These are phyloP conservation scores for Actinomucor elegans DNA, from an alignment of 371 early-diverging fungal genomes.

Conservation along the genomic window DNA sequence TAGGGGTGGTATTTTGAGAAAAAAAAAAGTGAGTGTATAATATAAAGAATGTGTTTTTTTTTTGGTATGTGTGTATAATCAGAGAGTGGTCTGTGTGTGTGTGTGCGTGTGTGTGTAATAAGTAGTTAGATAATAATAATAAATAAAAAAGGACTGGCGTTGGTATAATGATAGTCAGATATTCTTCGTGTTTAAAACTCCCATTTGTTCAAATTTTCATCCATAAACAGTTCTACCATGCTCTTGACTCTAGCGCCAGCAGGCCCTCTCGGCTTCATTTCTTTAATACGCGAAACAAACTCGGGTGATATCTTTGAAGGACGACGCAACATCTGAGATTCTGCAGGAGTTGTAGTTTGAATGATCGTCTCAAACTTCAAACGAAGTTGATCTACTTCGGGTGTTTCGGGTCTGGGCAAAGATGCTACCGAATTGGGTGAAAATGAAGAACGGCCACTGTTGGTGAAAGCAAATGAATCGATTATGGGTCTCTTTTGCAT, in stretches of 20 bases:
- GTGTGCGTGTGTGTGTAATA: too few species aligned
- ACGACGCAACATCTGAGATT: not conserved
- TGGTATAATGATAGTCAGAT: too few species aligned
- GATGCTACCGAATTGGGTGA: conserved; percentile 31
- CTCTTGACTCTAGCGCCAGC: conserved; percentile 39
- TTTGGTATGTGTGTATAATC: too few species aligned
- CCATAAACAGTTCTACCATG: conserved; percentile 49
- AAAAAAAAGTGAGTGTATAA: too few species aligned
- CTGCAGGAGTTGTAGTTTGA: conserved; percentile 6
- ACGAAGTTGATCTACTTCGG: conserved; percentile 38
- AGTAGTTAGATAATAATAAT: too few species aligned
- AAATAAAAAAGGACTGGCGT: too few species aligned
- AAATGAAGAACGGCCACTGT: conserved; percentile 21
- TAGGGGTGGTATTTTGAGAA: too few species aligned
- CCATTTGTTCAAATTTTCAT: conserved; percentile 47
- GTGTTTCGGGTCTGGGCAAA: conserved; percentile 39
- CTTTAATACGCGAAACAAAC: conserved; percentile 30
- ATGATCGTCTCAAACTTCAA: conserved; percentile 33
- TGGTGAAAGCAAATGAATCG: not conserved
- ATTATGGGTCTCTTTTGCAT: not conserved
- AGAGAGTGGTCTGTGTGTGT: too few species aligned
- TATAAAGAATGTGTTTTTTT: too few species aligned
- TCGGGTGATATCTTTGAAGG: conserved; percentile 22
- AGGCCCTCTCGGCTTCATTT: conserved; percentile 37
- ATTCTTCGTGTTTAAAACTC: too few species aligned